Conservation (phyloP, 192 early-diverging fungal species). For the Coemansia sp. region DNA sequence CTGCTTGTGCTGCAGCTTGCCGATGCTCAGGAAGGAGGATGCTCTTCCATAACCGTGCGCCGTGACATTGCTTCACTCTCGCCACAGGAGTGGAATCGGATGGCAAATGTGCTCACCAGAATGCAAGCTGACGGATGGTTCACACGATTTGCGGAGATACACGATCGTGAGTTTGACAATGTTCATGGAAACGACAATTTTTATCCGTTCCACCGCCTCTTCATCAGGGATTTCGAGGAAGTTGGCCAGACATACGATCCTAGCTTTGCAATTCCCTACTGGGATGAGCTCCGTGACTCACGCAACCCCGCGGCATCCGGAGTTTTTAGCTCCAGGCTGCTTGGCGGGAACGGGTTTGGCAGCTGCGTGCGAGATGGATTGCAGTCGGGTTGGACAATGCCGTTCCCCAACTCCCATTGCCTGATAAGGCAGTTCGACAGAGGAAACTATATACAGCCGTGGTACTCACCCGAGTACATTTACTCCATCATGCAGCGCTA, state of each 20-base stretch:
- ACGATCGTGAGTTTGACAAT: constrained; percentile 47
- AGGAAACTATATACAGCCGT: constrained; percentile 39
- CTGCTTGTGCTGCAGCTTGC: constrained; percentile 20
- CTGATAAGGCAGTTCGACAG: constrained; percentile 34
- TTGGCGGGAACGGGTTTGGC: constrained; percentile 51
- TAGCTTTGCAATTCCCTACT: constrained; percentile 57
- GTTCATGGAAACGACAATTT: constrained; percentile 57
- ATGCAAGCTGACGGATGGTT: constrained; percentile 54
- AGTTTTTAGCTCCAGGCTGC: constrained; percentile 28
- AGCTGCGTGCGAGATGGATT: constrained; percentile 47
- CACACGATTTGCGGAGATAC: constrained; percentile 38
- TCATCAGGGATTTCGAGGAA: constrained; percentile 56
- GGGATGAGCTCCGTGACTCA: constrained; percentile 61
- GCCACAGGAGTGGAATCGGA: constrained; percentile 39
- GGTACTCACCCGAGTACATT: constrained; percentile 54
- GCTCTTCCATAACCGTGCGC: constrained; percentile 25
- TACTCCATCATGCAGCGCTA: constrained; percentile 47
- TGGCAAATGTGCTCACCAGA: constrained; percentile 27
- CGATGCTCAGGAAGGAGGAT: constrained; percentile 37
- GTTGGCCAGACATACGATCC: constrained; percentile 51
- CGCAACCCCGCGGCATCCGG: constrained; percentile 46
- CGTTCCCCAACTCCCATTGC: constrained; percentile 46
- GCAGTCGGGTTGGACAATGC: constrained; percentile 38
- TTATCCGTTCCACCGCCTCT: constrained; percentile 59
- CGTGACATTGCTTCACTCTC: constrained; percentile 44